Conservation (phyloP, 805 yeast genomes). For the Ogataea nitratoaversa region DNA sequence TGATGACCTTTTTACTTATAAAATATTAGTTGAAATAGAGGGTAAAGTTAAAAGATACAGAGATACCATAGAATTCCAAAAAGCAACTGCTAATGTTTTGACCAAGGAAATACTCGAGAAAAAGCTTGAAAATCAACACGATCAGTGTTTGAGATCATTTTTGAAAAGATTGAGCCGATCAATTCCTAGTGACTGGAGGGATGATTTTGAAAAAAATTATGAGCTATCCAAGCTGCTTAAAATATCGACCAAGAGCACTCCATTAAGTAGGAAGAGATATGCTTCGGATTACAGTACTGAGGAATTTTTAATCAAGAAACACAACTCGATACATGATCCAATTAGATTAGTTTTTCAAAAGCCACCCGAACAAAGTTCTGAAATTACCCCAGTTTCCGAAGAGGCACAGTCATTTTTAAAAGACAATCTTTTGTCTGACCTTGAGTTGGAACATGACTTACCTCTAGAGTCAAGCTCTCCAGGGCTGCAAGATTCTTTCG, state of each 20-base stretch:
- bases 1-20: conserved; percentile 11
- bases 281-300: neutral
- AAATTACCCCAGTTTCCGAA: neutral
- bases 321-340: neutral
- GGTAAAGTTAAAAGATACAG: conserved; percentile 15
- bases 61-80: conserved; percentile 18
- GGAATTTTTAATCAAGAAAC: neutral
- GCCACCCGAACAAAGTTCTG: neutral
- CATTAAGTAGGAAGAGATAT: neutral
- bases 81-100: conserved; percentile 9
- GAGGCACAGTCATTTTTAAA: neutral
- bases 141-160: conserved; percentile 14
- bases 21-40: conserved; percentile 18
- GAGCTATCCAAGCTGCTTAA: neutral
- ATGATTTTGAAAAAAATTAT: conserved; percentile 7
- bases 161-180: conserved; percentile 12
- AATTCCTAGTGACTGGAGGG: conserved; percentile 12
- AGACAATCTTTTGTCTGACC: neutral
- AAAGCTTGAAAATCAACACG: conserved; percentile 6
- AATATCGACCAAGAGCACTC: neutral
- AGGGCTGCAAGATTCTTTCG: neutral
- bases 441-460: neutral
- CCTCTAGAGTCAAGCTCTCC: neutral
- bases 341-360: neutral
- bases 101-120: conserved; percentile 6